Percentiles rank a stretch among this genome's conserved stretches.
Evolutionary conservation across 345 rosid species (phyloP).

Genomic region (Gynandropsis gynandra): DNA sequence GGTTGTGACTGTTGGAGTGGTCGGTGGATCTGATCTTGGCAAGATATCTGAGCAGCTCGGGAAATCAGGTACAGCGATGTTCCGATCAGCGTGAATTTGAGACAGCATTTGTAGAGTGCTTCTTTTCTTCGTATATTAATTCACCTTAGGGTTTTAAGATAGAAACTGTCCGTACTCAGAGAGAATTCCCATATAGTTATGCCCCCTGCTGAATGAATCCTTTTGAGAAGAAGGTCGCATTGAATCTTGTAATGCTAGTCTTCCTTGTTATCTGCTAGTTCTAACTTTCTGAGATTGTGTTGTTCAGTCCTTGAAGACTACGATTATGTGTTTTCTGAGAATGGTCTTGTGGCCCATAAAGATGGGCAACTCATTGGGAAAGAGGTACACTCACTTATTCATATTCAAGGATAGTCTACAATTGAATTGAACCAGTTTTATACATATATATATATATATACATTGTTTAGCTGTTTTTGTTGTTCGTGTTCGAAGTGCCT

Average conservation of each 20-base stretch:
- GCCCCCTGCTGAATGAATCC: constrained; percentile 1
- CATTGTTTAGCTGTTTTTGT: constrained; percentile 1
- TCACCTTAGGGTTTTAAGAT: constrained; percentile 2
- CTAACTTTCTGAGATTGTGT: not conserved
- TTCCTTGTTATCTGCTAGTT: not conserved
- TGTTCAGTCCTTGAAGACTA: constrained; percentile 71
- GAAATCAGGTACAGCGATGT: constrained; percentile 44
- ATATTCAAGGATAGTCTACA: too few species aligned
- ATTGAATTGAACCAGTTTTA: not conserved
- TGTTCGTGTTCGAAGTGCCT: not conserved
- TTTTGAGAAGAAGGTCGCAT: not conserved
- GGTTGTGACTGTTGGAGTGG: constrained; percentile 87
- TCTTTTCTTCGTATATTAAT: not conserved
- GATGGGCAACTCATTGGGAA: constrained; percentile 76
- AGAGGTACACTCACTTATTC: constrained; percentile 41
- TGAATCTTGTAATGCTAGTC: too few species aligned
- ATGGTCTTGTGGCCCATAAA: constrained; percentile 94
- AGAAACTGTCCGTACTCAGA: constrained; percentile 4
- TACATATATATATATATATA: not conserved
- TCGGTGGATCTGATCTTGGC: constrained; percentile 88
- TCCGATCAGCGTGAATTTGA: constrained; percentile 1
- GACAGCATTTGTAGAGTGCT: not conserved
- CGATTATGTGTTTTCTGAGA: constrained; percentile 92
- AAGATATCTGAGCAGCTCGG: constrained; percentile 98
- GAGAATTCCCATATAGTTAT: not conserved